phyloP scores from a whole-genome alignment of 371 early-diverging fungal species.

The Mucor racemosus region DNA sequence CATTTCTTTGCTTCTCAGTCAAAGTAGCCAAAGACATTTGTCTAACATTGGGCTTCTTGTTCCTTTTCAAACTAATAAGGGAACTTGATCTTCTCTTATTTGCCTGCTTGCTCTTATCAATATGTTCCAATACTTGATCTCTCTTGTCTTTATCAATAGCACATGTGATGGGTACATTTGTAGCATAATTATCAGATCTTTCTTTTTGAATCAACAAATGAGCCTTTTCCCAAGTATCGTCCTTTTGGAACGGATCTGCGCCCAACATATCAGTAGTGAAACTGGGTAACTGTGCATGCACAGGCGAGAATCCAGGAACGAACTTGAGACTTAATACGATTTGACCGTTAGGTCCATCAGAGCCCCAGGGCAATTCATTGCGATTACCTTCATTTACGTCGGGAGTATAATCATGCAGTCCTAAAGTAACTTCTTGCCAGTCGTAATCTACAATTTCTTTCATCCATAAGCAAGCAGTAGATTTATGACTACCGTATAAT shows the following conservation, averaged over 20 bases:
- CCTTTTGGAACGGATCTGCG: conserved; percentile 41
- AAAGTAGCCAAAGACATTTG: background rate
- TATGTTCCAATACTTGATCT: background rate
- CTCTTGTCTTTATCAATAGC: background rate
- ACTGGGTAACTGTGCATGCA: conserved; percentile 28
- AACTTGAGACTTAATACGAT: conserved; percentile 29
- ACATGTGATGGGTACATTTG: background rate
- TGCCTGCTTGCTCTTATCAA: background rate
- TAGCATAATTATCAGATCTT: conserved; percentile 10
- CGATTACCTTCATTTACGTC: conserved; percentile 28
- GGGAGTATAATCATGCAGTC: conserved; percentile 16
- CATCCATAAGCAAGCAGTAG: conserved; percentile 36
- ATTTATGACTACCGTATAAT: conserved; percentile 6
- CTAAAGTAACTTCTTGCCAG: conserved; percentile 33
- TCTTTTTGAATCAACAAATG: conserved; percentile 30
- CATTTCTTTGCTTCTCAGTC: background rate
- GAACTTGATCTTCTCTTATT: background rate
- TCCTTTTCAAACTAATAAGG: background rate
- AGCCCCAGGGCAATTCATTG: conserved; percentile 38
- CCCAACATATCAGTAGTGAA: conserved; percentile 40
- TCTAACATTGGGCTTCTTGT: background rate
- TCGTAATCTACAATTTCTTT: conserved; percentile 28
- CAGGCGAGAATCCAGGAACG: conserved; percentile 40
- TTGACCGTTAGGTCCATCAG: conserved; percentile 24
- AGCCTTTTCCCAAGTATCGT: conserved; percentile 20